Percentiles rank a stretch among this genome's conserved stretches.
phyloP scores from a whole-genome alignment of 1,139 yeast genomes.

The Debaryomyces coudertii region DNA sequence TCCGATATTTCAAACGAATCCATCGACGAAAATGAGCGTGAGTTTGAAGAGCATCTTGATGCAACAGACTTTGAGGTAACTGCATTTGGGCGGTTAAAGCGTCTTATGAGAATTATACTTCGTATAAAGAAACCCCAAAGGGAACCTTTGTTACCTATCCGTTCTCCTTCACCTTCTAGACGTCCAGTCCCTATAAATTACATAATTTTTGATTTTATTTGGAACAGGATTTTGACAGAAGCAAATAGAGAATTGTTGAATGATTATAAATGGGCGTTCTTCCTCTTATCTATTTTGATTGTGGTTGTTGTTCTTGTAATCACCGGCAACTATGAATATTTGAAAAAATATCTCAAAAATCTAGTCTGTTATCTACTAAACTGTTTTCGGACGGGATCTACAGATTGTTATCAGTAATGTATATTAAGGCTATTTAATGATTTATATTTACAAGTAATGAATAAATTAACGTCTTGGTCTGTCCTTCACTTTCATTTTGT shows the following conservation, averaged over 20 bases:
- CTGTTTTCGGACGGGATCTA: constrained; percentile 6
- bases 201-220: constrained; percentile 21
- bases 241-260: constrained; percentile 28
- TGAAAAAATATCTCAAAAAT: constrained; percentile 14
- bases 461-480: constrained; percentile 55
- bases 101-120: neutral
- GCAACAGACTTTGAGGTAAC: neutral
- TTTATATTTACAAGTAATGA: constrained; percentile 11
- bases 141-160: constrained; percentile 22
- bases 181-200: neutral
- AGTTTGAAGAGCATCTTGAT: neutral
- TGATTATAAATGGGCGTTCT: constrained; percentile 15
- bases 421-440: constrained; percentile 7
- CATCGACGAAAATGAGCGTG: neutral
- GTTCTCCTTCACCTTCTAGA: constrained; percentile 24
- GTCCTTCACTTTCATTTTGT: constrained; percentile 83
- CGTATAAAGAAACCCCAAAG: constrained; percentile 14
- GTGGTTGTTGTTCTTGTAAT: constrained; percentile 13
- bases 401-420: constrained; percentile 9
- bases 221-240: constrained; percentile 21
- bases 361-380: constrained; percentile 22
- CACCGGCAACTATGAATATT: constrained; percentile 22
- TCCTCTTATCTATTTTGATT: constrained; percentile 14
- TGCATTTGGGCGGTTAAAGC: neutral
- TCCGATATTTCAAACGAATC: neutral